Percentiles rank a stretch among this genome's conserved stretches.
Conservation (phyloP, 1,284 basidiomycete species). For the Pseudozyma pruni region DNA sequence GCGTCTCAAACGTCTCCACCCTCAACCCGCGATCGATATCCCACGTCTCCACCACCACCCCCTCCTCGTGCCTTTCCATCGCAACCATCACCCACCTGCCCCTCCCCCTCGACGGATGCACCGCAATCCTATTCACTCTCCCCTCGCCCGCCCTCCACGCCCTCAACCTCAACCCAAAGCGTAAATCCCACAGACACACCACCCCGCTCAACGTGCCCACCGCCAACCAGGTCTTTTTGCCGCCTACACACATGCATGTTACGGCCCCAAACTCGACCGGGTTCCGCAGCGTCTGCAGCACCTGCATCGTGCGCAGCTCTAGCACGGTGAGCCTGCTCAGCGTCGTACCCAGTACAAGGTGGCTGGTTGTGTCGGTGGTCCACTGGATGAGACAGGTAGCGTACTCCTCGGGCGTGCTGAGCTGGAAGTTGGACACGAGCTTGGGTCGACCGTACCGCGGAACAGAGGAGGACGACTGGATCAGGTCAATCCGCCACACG, state of each 20-base stretch:
- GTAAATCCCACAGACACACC: constrained; percentile 89
- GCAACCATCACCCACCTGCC: constrained; percentile 90
- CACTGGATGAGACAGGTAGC: constrained; percentile 63
- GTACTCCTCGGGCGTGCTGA: constrained; percentile 66
- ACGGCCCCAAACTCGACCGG: constrained; percentile 87
- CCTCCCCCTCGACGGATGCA: constrained; percentile 81
- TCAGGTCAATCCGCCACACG: constrained; percentile 68
- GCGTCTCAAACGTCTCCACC: constrained; percentile 57
- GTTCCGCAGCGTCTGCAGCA: constrained; percentile 80
- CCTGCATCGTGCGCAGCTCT: constrained; percentile 85
- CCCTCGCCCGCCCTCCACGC: constrained; percentile 78
- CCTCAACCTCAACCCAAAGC: constrained; percentile 88
- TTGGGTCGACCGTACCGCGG: constrained; percentile 68
- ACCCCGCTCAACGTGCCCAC: constrained; percentile 86
- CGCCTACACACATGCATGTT: constrained; percentile 82
- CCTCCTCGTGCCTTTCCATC: constrained; percentile 69
- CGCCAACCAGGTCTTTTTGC: constrained; percentile 81
- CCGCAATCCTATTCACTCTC: constrained; percentile 77
- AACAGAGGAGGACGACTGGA: constrained; percentile 56
- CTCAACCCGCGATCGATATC: constrained; percentile 5
- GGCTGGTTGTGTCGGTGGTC: constrained; percentile 49
- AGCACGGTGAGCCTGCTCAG: constrained; percentile 81
- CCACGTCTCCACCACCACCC: constrained; percentile 52
- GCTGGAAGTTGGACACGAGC: constrained; percentile 66
- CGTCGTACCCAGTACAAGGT: constrained; percentile 83